Percentiles rank a stretch among this genome's conserved stretches.
phyloP scores from a whole-genome alignment of 345 rosid species.

The Abelmoschus esculentus region DNA sequence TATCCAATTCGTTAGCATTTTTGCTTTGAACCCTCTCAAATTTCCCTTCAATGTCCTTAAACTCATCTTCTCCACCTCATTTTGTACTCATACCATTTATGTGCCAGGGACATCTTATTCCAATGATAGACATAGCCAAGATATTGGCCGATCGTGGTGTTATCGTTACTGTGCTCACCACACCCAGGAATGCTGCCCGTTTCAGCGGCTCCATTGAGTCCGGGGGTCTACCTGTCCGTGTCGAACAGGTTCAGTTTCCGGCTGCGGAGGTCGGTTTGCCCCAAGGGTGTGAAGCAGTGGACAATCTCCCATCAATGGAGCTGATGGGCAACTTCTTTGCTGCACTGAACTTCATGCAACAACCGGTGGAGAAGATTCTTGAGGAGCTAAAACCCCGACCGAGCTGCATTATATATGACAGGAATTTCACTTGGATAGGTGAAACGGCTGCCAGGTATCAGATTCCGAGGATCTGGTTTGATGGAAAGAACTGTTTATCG shows the following conservation, averaged over 20 bases:
- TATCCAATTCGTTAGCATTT: not conserved
- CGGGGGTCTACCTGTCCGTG: conserved; percentile 9
- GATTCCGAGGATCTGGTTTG: conserved; percentile 48
- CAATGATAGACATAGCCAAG: conserved; percentile 20
- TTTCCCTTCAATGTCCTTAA: not conserved
- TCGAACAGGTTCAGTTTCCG: conserved; percentile 22
- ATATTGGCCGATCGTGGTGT: conserved; percentile 11
- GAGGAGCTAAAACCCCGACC: conserved; percentile 15
- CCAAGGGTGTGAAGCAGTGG: conserved; percentile 28
- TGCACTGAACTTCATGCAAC: conserved; percentile 8
- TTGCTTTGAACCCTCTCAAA: not conserved
- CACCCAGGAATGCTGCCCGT: conserved; percentile 23
- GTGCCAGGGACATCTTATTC: conserved; percentile 22
- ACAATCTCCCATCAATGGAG: conserved; percentile 17
- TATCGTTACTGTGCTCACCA: conserved; percentile 17
- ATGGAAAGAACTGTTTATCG: conserved; percentile 40
- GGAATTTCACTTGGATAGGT: conserved; percentile 22
- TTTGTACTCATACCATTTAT: conserved; percentile 17
- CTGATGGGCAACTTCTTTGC: conserved; percentile 7
- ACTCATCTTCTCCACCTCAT: conserved; percentile 10
- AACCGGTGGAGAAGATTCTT: conserved; percentile 17
- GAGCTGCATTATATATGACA: conserved; percentile 28
- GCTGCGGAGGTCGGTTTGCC: conserved; percentile 24
- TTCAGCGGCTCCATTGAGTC: conserved; percentile 2
- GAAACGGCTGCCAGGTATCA: conserved; percentile 28